Percentiles rank a stretch among this genome's conserved stretches.
These are phyloP conservation scores for Vigna hirtella DNA, from an alignment of 306 rosid species.

Conservation along the genomic window DNA sequence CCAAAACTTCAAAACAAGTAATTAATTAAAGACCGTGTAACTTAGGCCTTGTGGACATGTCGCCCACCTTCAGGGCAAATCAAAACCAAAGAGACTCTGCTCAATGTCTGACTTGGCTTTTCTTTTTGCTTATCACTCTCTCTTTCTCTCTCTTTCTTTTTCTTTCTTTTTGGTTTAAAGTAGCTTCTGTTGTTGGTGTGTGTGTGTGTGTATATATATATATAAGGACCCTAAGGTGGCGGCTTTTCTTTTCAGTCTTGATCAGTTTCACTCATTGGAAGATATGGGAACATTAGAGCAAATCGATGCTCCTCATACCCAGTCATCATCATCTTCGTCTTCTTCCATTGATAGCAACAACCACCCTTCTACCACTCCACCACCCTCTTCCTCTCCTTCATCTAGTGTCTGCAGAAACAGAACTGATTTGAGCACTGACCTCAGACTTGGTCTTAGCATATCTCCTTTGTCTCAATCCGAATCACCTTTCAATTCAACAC, in stretches of 20 bases:
- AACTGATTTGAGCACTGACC: slow-evolving; percentile 58
- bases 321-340: slow-evolving; percentile 60
- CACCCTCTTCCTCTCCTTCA: slow-evolving; percentile 45
- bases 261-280: slow-evolving; percentile 46
- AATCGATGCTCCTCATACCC: slow-evolving; percentile 40
- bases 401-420: slow-evolving; percentile 44
- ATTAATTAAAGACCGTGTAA: slow-evolving; percentile 51
- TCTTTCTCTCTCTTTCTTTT: not conserved
- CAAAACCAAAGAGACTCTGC: slow-evolving; percentile 48
- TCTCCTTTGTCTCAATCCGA: slow-evolving; percentile 44
- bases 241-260: slow-evolving; percentile 47
- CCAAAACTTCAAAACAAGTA: slow-evolving; percentile 43
- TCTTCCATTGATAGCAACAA: slow-evolving; percentile 56
- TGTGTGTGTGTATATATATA: not conserved
- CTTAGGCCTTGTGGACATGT: slow-evolving; percentile 61
- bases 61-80: slow-evolving; percentile 66
- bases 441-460: slow-evolving; percentile 58
- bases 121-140: slow-evolving; percentile 23
- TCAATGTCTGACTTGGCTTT: slow-evolving; percentile 44
- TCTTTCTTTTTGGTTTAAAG: not conserved
- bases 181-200: slow-evolving; percentile 11
- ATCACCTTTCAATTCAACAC: slow-evolving; percentile 34
- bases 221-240: slow-evolving; percentile 48
- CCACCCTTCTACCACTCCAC: slow-evolving; percentile 39
- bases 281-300: slow-evolving; percentile 49